Evolutionary conservation across 1,284 basidiomycete genomes (phyloP).

Genomic region (Schizophyllum commune): DNA sequence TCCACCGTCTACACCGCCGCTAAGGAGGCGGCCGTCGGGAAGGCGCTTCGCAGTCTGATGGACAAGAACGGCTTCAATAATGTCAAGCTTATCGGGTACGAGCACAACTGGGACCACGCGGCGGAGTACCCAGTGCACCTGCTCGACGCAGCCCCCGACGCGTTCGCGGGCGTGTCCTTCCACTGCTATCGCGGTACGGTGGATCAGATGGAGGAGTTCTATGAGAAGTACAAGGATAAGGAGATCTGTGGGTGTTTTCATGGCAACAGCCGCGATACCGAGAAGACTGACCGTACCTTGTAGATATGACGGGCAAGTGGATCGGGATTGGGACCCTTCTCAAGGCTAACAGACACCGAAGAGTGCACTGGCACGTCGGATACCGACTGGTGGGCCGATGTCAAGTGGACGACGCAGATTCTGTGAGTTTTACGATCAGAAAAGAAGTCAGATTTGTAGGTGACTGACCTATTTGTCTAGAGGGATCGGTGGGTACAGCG

Average conservation of each 20-base stretch:
- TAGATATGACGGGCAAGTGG: neutral
- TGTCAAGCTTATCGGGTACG: conserved; percentile 37
- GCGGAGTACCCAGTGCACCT: conserved; percentile 38
- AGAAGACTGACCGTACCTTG: neutral
- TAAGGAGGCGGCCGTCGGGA: conserved; percentile 38
- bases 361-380: conserved; percentile 42
- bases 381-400: conserved; percentile 70
- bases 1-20: conserved; percentile 18
- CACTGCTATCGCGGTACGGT: conserved; percentile 37
- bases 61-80: conserved; percentile 38
- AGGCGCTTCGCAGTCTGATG: conserved; percentile 34
- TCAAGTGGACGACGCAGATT: conserved; percentile 53
- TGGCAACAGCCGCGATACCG: neutral
- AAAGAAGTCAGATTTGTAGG: no score
- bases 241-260: conserved; percentile 21
- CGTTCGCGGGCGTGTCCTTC: conserved; percentile 43
- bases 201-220: conserved; percentile 31
- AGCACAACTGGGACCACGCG: conserved; percentile 49
- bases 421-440: conserved; percentile 37
- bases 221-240: conserved; percentile 35
- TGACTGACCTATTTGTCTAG: no score
- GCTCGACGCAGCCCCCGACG: conserved; percentile 33
- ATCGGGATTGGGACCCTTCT: neutral
- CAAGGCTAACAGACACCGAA: conserved; percentile 31
- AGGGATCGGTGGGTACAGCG: neutral